A percentile compares a stretch with the other conserved stretches of the same genome.
phyloP scores from a whole-genome alignment of 139 green algal genomes.

The Picochlorum sp. region DNA sequence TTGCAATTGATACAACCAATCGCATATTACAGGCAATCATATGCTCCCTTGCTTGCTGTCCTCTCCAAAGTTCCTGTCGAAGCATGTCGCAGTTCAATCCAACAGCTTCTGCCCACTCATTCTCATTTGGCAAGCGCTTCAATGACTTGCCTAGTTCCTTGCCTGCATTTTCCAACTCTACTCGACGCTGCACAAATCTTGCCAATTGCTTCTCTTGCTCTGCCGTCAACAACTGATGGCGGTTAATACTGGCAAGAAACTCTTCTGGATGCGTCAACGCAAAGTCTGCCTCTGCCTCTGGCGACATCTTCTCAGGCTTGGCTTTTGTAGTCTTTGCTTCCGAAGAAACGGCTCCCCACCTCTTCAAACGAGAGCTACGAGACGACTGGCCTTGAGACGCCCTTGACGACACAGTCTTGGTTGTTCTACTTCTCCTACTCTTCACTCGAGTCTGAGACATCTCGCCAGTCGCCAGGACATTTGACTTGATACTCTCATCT shows the following conservation, averaged over 20 bases:
- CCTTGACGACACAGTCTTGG: too few relatives aligned
- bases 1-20: constrained; percentile 84
- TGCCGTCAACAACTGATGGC: constrained; percentile 38
- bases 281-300: too few relatives aligned
- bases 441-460: too few relatives aligned
- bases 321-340: too few relatives aligned
- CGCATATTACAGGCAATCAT: constrained; percentile 91
- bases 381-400: neutral
- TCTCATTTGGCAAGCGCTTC: constrained; percentile 32
- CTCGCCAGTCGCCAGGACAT: too few relatives aligned
- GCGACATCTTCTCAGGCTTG: too few relatives aligned
- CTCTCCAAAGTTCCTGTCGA: constrained; percentile 26
- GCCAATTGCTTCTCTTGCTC: constrained; percentile 72
- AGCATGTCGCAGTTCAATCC: constrained; percentile 22
- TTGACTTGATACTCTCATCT: too few relatives aligned
- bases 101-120: constrained; percentile 48
- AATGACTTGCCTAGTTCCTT: constrained; percentile 29
- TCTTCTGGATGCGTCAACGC: neutral
- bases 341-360: neutral
- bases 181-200: constrained; percentile 53
- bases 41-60: constrained; percentile 53
- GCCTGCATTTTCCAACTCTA: constrained; percentile 49
- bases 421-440: too few relatives aligned
- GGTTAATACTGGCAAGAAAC: constrained; percentile 6
- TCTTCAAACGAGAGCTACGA: constrained; percentile 2